Percentiles rank a stretch among this genome's conserved stretches.
These are phyloP conservation scores for Rhexocercosporidium sp. DNA, from an alignment of 2,329 filamentous ascomycete species.

Conservation along the genomic window DNA sequence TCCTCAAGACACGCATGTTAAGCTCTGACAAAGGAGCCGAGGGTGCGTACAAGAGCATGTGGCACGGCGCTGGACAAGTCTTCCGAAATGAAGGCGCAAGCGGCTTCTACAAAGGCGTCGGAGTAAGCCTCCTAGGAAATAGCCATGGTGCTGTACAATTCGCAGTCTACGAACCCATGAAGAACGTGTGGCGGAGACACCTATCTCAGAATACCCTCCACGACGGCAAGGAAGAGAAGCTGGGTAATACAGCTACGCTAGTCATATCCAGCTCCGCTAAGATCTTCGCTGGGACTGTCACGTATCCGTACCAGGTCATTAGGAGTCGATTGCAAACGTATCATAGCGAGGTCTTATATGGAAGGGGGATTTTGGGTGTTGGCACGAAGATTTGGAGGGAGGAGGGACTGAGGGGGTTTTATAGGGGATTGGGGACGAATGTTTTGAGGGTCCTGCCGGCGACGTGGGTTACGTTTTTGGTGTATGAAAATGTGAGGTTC, in stretches of 20 bases:
- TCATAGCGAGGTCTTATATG: conserved; percentile 76
- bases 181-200: conserved; percentile 56
- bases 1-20: conserved; percentile 96
- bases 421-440: conserved; percentile 87
- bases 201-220: conserved; percentile 49
- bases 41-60: conserved; percentile 83
- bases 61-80: conserved; percentile 71
- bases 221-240: conserved; percentile 37
- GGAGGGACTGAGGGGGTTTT: conserved; percentile 85
- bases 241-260: conserved; percentile 63
- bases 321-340: conserved; percentile 89
- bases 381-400: conserved; percentile 74
- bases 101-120: conserved; percentile 88
- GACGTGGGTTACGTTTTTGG: conserved; percentile 94
- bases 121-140: conserved; percentile 84
- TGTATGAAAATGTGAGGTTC: conserved; percentile 91
- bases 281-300: conserved; percentile 84
- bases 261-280: conserved; percentile 81
- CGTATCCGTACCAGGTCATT: conserved; percentile 95
- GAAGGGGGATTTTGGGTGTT: conserved; percentile 72
- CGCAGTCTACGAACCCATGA: conserved; percentile 83
- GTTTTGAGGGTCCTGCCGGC: conserved; percentile 90
- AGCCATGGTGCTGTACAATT: conserved; percentile 95
- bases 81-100: conserved; percentile 71
- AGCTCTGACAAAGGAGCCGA: conserved; percentile 75